Percentiles rank a stretch among this genome's conserved stretches.
Conservation (phyloP, 139 green algal genomes). For the Auxenochlorella pyrenoidosa region DNA sequence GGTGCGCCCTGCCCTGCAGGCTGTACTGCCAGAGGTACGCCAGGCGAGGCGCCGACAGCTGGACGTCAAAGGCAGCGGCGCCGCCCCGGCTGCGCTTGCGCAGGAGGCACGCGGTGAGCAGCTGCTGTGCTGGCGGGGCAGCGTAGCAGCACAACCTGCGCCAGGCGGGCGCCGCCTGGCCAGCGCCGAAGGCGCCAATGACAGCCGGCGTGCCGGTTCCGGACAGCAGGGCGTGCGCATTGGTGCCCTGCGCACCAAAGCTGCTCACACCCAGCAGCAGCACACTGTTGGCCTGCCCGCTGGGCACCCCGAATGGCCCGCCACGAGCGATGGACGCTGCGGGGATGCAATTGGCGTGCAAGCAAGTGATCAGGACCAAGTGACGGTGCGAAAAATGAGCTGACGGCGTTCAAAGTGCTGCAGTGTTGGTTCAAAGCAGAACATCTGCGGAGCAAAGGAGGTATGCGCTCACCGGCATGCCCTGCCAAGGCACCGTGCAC, state of each 20-base stretch:
- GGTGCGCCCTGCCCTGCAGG: conserved; percentile 7
- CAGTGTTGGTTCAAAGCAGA: too few species aligned
- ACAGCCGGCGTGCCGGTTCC: conserved; percentile 6
- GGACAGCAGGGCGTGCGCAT: conserved; percentile 65
- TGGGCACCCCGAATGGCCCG: conserved; percentile 33
- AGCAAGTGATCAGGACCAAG: too few species aligned
- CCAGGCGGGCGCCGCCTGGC: background rate
- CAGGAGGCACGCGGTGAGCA: conserved; percentile 41
- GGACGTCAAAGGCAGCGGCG: conserved; percentile 32
- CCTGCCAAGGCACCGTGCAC: conserved; percentile 48
- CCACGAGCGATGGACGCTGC: conserved; percentile 46
- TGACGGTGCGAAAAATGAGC: background rate
- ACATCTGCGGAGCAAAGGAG: background rate
- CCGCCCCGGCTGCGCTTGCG: conserved; percentile 25
- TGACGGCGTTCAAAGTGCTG: too few species aligned
- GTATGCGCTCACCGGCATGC: background rate
- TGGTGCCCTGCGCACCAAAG: conserved; percentile 78
- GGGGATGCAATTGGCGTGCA: background rate
- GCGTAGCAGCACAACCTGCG: background rate
- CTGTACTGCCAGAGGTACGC: conserved; percentile 59
- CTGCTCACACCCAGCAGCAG: conserved; percentile 66
- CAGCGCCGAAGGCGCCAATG: background rate
- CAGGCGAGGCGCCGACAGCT: conserved; percentile 48
- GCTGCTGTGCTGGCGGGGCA: conserved; percentile 22
- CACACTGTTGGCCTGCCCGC: background rate